Percentiles rank a stretch among this genome's conserved stretches.
These are phyloP conservation scores for Ophiostoma australiae DNA, from an alignment of 2,329 filamentous ascomycete genomes.

Conservation along the genomic window DNA sequence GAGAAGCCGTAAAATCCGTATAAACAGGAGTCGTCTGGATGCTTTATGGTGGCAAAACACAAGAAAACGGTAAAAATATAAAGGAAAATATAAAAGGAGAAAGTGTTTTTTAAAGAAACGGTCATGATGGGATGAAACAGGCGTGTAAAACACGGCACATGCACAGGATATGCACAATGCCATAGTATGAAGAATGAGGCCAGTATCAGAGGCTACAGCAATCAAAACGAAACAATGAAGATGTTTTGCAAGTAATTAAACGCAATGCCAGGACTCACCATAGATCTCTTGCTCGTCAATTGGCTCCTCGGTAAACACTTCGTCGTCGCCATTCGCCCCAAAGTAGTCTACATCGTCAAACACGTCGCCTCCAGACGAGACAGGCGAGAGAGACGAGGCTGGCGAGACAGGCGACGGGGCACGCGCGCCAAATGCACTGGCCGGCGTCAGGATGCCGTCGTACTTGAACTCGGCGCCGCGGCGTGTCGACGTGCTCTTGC, in stretches of 20 bases:
- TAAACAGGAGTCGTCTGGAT: background rate
- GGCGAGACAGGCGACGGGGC: slow-evolving; percentile 31
- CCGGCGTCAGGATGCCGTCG: slow-evolving; percentile 41
- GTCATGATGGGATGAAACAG: slow-evolving; percentile 1
- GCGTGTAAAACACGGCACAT: background rate
- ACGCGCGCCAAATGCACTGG: slow-evolving; percentile 20
- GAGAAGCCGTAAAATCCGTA: too few species aligned
- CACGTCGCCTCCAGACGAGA: slow-evolving; percentile 32
- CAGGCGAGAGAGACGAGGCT: slow-evolving; percentile 37
- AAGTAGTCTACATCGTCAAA: slow-evolving; percentile 27
- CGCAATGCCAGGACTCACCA: slow-evolving; percentile 49
- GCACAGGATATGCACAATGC: slow-evolving; percentile 2
- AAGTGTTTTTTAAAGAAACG: too few species aligned
- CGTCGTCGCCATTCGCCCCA: slow-evolving; percentile 33
- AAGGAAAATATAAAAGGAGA: background rate
- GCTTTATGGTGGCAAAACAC: background rate
- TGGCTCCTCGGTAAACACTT: slow-evolving; percentile 64
- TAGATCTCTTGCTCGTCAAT: slow-evolving; percentile 98
- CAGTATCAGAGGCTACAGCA: background rate
- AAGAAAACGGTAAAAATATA: background rate
- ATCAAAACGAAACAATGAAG: background rate
- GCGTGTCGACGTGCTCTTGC: slow-evolving; percentile 45
- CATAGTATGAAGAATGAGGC: background rate
- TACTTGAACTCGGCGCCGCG: slow-evolving; percentile 46
- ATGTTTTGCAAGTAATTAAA: background rate